Evolutionary conservation across 2,329 filamentous ascomycete genomes (phyloP), one percentile per base, ranked within the genome.

Genomic region (Arthroderma sp.): DNA sequence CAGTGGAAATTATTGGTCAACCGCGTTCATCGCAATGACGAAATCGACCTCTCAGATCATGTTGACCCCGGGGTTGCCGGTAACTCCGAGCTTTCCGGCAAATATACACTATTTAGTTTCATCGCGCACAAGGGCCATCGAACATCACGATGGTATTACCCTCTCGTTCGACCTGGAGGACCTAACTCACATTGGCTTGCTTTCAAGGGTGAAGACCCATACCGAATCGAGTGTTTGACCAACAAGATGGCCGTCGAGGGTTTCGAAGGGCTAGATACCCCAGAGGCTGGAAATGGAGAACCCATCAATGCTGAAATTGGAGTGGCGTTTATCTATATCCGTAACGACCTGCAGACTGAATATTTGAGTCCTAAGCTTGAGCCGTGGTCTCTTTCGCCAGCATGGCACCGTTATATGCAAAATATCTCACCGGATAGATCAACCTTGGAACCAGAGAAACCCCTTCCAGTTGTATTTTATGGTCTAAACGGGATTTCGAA

Each of bases 71-170:
- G 61, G 1, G 64, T 72, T 25, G 71, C 66, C 7, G n/a, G n/a
- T n/a, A n/a, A n/a, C 17, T 66, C 71, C 33, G 66, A 61, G 1
- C 64, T 72, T 25, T 71, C 66, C 7, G 71, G 70, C 11, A 66
- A 71, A 9, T 85, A 83, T 63, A 77, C 76, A 1, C 73, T 85
- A 0, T 84, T 81, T 61, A 80, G 80, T 2, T 79, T 83, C 61
- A 70, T 83, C 33, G 79, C 81, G 2, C 82, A 85, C 63, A 77
- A 77, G 59, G 81, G 80, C 25, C 76, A 76, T 44, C 76, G 83
- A 15, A 78, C 78, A 19, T 83, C 80, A 4, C 77, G 77, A 52
- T 74, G 78, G 38, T 84, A 82, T 68, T 80, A 81, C 62, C 77
- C 79, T n/a, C 77, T 83, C 35, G 67, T 85, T 52, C 76, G 81